Percentiles rank a stretch among this genome's conserved stretches.
These are phyloP conservation scores for Ascochyta koolunga DNA, from an alignment of 2,329 filamentous ascomycete species.

Conservation along the genomic window DNA sequence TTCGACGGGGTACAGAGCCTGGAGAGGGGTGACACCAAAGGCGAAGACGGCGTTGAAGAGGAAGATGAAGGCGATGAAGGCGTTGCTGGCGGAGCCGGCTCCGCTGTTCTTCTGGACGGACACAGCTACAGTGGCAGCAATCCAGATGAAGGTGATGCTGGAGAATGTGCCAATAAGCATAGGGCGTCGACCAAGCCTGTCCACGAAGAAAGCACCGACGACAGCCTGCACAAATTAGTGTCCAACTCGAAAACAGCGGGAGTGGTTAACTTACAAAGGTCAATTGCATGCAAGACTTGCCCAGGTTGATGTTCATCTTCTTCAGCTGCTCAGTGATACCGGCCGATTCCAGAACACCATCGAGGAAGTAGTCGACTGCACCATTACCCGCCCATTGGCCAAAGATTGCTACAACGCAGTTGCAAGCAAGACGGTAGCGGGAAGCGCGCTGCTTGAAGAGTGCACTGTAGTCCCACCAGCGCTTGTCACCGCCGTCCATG, in stretches of 20 bases:
- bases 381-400: conserved; percentile 51
- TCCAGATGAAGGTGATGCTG: conserved; percentile 33
- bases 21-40: conserved; percentile 53
- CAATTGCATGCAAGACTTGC: conserved; percentile 43
- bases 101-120: conserved; percentile 21
- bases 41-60: conserved; percentile 51
- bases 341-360: conserved; percentile 43
- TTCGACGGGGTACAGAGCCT: conserved; percentile 58
- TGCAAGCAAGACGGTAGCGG: conserved; percentile 45
- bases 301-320: conserved; percentile 48
- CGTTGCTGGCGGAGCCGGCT: conserved; percentile 27
- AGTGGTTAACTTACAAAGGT: conserved; percentile 26
- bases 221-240: conserved; percentile 28
- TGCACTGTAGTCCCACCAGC: conserved; percentile 45
- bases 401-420: conserved; percentile 50
- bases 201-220: conserved; percentile 42
- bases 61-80: conserved; percentile 50
- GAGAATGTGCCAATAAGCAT: conserved; percentile 39
- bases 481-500: conserved; percentile 32
- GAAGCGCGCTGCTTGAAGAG: conserved; percentile 36
- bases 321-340: conserved; percentile 41
- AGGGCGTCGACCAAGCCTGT: conserved; percentile 41
- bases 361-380: conserved; percentile 43
- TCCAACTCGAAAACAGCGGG: neutral
- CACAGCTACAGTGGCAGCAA: conserved; percentile 29